Evolutionary conservation across 345 rosid genomes (phyloP), one percentile per base, ranked within the genome.

Genomic region (Cardiospermum halicacabum): DNA sequence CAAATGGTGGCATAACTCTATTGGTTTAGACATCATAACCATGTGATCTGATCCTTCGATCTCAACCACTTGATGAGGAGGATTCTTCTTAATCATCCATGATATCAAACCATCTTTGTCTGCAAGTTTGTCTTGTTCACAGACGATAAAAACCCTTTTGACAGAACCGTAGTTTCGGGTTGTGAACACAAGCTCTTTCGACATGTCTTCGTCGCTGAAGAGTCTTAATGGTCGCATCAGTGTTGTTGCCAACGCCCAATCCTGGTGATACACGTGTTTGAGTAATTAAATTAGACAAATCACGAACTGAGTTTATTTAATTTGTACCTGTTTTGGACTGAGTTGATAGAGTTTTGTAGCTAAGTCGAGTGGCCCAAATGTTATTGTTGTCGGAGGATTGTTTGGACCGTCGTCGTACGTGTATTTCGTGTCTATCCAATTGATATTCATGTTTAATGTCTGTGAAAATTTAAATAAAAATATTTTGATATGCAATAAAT

Each of bases 21-120:
- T 22, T 4, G 85, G 83, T 58, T 28, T 67, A 5, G 81, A 83
- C 72, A 78, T 78, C 80, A 80, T 85, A 48, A 78, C 80, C 88
- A 84, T 82, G 53, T 81, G 92, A 70, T 82, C 88, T 27, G 86
- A 84, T 42, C 81, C 78, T 15, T 56, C 22, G 19, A 84, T 67
- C 69, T 56, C 68, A 15, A 66, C 39, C 56, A 84, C 81, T 57
- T 77, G 72, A 58, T 73, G 43, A 21, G 91, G 87, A 39, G 80
- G 86, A 24, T 78, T 88, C 25, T 56, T 70, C 51, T 70, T 31
- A 65, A 83, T 77, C 80, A 85, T 71, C 81, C 76, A 79, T n/a
- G 19, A 54, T 45, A 62, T 69, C 30, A 71, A 61, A 26, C n/a
- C n/a, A n/a, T 76, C 82, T 45, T 61, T 76, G 47, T 65, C 25